Evolutionary conservation across 2,329 filamentous ascomycete genomes (phyloP).

Genomic region (Colletotrichum melonis): DNA sequence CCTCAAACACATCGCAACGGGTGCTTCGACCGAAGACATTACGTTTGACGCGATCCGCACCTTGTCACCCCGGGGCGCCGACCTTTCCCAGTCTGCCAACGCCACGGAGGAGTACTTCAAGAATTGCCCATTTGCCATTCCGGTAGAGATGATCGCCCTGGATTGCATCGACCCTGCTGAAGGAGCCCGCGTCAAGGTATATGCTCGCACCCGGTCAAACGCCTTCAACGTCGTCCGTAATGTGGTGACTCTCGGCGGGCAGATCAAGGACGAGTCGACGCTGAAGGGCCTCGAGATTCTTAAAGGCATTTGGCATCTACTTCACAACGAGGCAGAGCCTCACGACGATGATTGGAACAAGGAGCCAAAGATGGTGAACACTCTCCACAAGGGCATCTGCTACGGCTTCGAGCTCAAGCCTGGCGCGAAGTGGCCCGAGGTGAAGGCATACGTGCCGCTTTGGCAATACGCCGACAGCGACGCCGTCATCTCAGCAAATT

Average conservation of each 20-base stretch:
- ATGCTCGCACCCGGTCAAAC: conserved; percentile 40
- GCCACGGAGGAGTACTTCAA: conserved; percentile 38
- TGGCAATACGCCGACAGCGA: conserved; percentile 40
- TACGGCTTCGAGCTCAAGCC: conserved; percentile 43
- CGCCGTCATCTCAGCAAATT: conserved; percentile 25
- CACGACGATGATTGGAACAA: conserved; percentile 31
- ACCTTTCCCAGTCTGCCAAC: conserved; percentile 35
- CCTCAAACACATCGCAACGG: conserved; percentile 40
- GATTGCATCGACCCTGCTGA: conserved; percentile 41
- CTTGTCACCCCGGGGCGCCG: conserved; percentile 37
- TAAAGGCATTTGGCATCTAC: conserved; percentile 40
- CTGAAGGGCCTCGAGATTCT: conserved; percentile 39
- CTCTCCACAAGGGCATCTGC: conserved; percentile 38
- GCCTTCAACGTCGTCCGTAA: conserved; percentile 40
- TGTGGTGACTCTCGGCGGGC: conserved; percentile 41
- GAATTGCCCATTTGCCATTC: conserved; percentile 37
- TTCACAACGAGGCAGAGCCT: conserved; percentile 40
- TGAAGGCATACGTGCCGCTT: conserved; percentile 43
- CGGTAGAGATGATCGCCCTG: conserved; percentile 42
- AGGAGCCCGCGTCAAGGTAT: conserved; percentile 42
- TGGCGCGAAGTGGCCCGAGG: conserved; percentile 38
- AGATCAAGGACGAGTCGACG: conserved; percentile 37
- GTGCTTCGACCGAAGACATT: conserved; percentile 36
- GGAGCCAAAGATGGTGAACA: conserved; percentile 23
- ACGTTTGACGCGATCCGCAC: conserved; percentile 39